Evolutionary conservation across 2,329 filamentous ascomycete genomes (phyloP).

Genomic region (Verticillium nonalfalfae): DNA sequence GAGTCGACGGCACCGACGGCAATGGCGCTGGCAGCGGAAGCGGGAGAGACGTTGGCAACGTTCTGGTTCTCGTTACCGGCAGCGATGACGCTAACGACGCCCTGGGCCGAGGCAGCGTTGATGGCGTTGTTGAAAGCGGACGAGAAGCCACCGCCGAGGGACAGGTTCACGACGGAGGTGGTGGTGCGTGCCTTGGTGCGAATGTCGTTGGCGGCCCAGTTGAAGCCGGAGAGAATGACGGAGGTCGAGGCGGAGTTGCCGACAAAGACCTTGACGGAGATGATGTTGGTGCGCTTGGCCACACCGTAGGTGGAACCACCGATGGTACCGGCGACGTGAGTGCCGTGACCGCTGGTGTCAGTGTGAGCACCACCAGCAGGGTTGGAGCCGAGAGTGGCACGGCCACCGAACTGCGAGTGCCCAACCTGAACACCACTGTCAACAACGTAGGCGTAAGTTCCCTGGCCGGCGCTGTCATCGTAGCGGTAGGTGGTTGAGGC

Average conservation of each 20-base stretch:
- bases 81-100: constrained; percentile 32
- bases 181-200: constrained; percentile 12
- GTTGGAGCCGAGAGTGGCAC: constrained; percentile 12
- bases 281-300: constrained; percentile 34
- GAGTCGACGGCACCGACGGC: constrained; percentile 22
- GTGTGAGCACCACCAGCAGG: constrained; percentile 19
- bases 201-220: constrained; percentile 19
- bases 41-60: constrained; percentile 20
- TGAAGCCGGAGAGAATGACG: constrained; percentile 13
- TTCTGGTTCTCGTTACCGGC: constrained; percentile 28
- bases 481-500: constrained; percentile 21
- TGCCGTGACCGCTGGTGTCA: constrained; percentile 37
- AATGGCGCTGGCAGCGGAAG: constrained; percentile 22
- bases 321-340: constrained; percentile 39
- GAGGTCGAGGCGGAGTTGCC: constrained; percentile 14
- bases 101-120: constrained; percentile 21
- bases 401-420: constrained; percentile 25
- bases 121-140: constrained; percentile 30
- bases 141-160: constrained; percentile 24
- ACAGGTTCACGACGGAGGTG: constrained; percentile 32
- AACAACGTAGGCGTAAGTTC: constrained; percentile 31
- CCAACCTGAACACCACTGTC: constrained; percentile 28
- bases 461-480: constrained; percentile 24
- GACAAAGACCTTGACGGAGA: constrained; percentile 39
- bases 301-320: constrained; percentile 37